A percentile compares a stretch with the other conserved stretches of the same genome.
phyloP scores from a whole-genome alignment of 2,329 filamentous ascomycete genomes.

The Elsinoe perseae region DNA sequence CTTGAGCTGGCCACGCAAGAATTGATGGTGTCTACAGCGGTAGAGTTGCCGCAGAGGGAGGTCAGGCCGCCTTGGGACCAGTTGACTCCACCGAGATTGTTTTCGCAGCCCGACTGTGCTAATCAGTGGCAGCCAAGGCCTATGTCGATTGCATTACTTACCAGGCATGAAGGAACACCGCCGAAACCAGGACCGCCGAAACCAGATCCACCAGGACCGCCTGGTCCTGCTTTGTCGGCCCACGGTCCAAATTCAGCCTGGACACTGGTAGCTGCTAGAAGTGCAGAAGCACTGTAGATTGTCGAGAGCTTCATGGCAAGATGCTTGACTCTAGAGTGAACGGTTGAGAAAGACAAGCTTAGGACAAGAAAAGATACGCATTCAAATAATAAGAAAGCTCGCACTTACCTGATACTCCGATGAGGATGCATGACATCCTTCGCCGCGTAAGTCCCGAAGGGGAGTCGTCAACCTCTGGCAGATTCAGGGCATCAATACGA shows the following conservation, averaged over 20 bases:
- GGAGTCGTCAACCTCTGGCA: not conserved
- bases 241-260: not conserved
- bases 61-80: not conserved
- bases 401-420: not conserved
- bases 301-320: not conserved
- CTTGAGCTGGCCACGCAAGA: constrained; percentile 21
- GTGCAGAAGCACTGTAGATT: not conserved
- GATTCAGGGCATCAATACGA: not conserved
- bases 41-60: constrained; percentile 21
- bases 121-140: not conserved
- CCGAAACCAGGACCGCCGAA: not conserved
- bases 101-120: not conserved
- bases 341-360: not conserved
- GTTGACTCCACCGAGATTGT: not conserved
- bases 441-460: not conserved
- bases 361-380: not conserved
- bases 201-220: not conserved
- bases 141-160: not conserved
- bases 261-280: not conserved
- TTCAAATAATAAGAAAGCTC: not conserved
- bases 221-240: not conserved
- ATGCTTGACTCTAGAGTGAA: not conserved
- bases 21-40: constrained; percentile 21
- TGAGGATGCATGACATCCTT: not conserved
- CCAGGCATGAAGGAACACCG: not conserved